A percentile compares a stretch with the other conserved stretches of the same genome.
Conservation (phyloP, 176 grass and related monocot species). For the Cymbopogon citratus region DNA sequence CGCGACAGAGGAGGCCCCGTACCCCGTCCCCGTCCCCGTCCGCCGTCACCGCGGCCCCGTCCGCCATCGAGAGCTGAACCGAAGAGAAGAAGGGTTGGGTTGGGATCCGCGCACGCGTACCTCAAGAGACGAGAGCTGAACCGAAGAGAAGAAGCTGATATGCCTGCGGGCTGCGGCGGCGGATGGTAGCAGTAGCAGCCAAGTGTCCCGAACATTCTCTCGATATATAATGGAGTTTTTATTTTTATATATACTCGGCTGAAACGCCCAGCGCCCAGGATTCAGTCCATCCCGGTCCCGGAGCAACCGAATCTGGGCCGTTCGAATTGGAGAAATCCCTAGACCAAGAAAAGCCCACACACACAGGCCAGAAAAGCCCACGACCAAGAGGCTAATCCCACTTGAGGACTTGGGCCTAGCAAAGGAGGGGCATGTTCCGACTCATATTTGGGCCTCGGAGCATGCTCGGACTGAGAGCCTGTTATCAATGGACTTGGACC, state of each 20-base stretch:
- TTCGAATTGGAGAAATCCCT: background rate
- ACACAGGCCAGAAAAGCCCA: background rate
- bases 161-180: slow-evolving; percentile 4
- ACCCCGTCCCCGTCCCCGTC: too few relatives aligned
- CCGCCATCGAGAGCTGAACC: too few relatives aligned
- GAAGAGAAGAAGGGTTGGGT: background rate
- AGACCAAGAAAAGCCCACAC: background rate
- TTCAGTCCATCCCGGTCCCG: too few relatives aligned
- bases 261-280: too few relatives aligned
- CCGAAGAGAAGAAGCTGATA: background rate
- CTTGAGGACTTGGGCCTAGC: too few relatives aligned
- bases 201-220: background rate
- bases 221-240: too few relatives aligned
- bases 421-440: too few relatives aligned
- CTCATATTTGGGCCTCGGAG: too few relatives aligned
- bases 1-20: too few relatives aligned
- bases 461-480: too few relatives aligned
- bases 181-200: background rate
- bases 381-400: background rate
- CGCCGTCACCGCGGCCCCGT: too few relatives aligned
- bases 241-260: background rate
- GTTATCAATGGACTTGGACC: too few relatives aligned
- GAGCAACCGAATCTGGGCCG: background rate
- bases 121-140: slow-evolving; percentile 2
- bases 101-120: slow-evolving; percentile 6